phyloP scores from a whole-genome alignment of 495 filamentous ascomycete genomes.

The Terfezia claveryi region DNA sequence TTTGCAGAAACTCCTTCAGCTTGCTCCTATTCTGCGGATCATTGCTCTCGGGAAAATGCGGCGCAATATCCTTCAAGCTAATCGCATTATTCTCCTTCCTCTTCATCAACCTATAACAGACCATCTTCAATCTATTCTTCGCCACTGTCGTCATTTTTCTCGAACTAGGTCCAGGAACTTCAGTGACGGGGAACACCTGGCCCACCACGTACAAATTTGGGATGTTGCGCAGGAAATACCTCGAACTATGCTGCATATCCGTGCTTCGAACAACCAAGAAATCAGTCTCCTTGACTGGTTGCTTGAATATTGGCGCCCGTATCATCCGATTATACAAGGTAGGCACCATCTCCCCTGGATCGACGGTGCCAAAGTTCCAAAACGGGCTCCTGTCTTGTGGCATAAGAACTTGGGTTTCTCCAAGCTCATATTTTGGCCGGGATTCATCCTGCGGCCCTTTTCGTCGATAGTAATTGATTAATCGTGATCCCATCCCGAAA shows the following conservation, averaged over 20 bases:
- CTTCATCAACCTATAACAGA: conserved; percentile 64
- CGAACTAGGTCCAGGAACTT: conserved; percentile 82
- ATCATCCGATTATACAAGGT: conserved; percentile 91
- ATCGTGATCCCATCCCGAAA: conserved; percentile 85
- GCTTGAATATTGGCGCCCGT: conserved; percentile 77
- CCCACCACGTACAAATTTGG: conserved; percentile 78
- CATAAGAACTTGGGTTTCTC: conserved; percentile 65
- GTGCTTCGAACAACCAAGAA: conserved; percentile 68
- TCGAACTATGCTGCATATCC: conserved; percentile 47
- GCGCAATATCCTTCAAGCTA: conserved; percentile 55
- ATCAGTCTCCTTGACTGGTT: conserved; percentile 53
- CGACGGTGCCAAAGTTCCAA: conserved; percentile 78
- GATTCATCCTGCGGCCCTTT: conserved; percentile 57
- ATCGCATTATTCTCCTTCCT: conserved; percentile 47
- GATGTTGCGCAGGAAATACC: conserved; percentile 65
- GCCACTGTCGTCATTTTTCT: conserved; percentile 82
- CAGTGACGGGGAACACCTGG: conserved; percentile 72
- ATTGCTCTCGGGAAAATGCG: conserved; percentile 68
- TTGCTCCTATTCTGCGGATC: conserved; percentile 92
- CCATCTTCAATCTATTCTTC: conserved; percentile 90
- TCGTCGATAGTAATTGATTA: conserved; percentile 90
- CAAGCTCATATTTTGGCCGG: conserved; percentile 53
- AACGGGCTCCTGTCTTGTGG: conserved; percentile 92
- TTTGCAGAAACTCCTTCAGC: conserved; percentile 84
- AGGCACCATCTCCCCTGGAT: conserved; percentile 68